These are phyloP conservation scores for Dichotomopilus funicola DNA, from an alignment of 2,329 filamentous ascomycete genomes.

Conservation along the genomic window DNA sequence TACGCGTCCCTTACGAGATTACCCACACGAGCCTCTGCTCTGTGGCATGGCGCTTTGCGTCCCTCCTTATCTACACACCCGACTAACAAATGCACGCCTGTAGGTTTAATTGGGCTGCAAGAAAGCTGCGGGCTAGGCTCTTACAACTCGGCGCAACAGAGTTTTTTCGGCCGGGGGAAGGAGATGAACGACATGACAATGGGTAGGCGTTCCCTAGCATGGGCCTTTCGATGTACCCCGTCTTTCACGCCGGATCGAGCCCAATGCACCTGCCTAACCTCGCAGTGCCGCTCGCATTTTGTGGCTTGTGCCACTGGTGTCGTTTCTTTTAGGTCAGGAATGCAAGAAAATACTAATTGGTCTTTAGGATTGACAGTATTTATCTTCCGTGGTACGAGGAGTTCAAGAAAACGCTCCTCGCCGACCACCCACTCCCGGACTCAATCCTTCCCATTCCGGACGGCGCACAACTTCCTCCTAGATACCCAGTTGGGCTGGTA, in stretches of 20 bases:
- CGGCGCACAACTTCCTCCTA: conserved; percentile 67
- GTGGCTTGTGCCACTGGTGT: not conserved
- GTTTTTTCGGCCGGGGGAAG: conserved; percentile 74
- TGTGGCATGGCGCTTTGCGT: not conserved
- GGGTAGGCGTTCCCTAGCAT: conserved; percentile 52
- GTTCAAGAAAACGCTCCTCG: conserved; percentile 60
- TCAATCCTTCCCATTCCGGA: conserved; percentile 64
- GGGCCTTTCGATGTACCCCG: not conserved
- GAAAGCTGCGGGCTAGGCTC: conserved; percentile 80
- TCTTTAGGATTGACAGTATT: conserved; percentile 65
- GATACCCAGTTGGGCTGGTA: conserved; percentile 43
- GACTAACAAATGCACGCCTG: not conserved
- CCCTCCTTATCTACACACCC: not conserved
- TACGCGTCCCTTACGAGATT: conserved; percentile 22
- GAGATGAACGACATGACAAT: conserved; percentile 88
- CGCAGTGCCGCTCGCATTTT: not conserved
- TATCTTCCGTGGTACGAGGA: conserved; percentile 71
- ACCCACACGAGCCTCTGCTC: not conserved
- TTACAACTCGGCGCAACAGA: conserved; percentile 74
- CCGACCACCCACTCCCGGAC: conserved; percentile 62
- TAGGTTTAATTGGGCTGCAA: conserved; percentile 87
- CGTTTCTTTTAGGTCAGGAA: not conserved
- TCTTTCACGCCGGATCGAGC: not conserved
- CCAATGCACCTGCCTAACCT: too few species aligned
- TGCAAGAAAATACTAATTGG: too few species aligned